phyloP scores from a whole-genome alignment of 306 rosid species.

The Prosopis cineraria region DNA sequence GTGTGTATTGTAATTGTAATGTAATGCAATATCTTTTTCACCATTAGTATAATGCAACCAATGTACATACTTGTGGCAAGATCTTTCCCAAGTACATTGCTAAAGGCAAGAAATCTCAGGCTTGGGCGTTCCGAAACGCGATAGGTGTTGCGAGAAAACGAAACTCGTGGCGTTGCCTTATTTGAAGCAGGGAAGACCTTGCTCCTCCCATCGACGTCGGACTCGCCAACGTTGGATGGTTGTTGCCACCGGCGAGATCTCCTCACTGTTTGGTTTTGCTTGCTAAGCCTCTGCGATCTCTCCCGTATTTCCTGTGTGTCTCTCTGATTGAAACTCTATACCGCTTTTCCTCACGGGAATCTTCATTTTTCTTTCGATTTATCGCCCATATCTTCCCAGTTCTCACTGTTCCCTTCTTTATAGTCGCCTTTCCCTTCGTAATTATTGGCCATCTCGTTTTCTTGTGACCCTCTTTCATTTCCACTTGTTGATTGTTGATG shows the following conservation, averaged over 20 bases:
- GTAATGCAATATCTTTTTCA: too few species aligned
- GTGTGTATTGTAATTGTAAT: too few species aligned
- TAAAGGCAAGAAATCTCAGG: too few species aligned
- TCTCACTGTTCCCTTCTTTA: too few species aligned
- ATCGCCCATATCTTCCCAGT: neutral
- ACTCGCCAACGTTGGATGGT: neutral
- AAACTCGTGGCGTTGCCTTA: too few species aligned
- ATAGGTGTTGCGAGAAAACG: neutral
- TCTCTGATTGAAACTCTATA: neutral
- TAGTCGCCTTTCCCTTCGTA: neutral
- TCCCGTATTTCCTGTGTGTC: neutral
- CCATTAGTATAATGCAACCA: too few species aligned
- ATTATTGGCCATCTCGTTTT: neutral
- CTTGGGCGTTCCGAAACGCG: neutral
- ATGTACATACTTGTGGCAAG: too few species aligned
- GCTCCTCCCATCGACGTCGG: neutral
- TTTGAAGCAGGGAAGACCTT: neutral
- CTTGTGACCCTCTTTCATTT: conserved; percentile 7
- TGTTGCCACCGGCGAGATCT: neutral
- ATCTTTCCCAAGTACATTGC: too few species aligned
- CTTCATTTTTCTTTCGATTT: neutral
- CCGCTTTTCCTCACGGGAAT: neutral
- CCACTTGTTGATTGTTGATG: neutral
- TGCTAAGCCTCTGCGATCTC: neutral
- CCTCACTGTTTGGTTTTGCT: neutral